phyloP scores from a whole-genome alignment of 495 filamentous ascomycete genomes.

The Hypoxylon fragiforme region DNA sequence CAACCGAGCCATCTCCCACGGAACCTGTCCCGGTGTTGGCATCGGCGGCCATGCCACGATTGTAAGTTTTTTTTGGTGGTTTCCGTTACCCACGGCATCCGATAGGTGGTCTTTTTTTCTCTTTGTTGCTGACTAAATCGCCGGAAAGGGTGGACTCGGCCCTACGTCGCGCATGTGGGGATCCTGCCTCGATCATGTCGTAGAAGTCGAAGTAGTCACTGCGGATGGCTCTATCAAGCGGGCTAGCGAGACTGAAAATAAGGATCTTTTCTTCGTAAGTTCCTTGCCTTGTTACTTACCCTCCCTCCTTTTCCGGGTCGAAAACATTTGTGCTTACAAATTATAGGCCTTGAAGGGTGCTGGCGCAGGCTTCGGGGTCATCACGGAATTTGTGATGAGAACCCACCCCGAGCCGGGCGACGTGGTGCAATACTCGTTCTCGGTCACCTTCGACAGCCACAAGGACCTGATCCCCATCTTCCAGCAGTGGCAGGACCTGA shows the following conservation, averaged over 20 bases:
- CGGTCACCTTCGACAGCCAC: slow-evolving; percentile 48
- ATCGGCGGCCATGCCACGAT: slow-evolving; percentile 73
- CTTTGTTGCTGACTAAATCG: slow-evolving; percentile 9
- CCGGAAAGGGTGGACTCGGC: slow-evolving; percentile 53
- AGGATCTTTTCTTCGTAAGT: slow-evolving; percentile 62
- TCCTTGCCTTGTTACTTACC: neutral
- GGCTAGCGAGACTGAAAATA: slow-evolving; percentile 53
- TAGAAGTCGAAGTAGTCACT: slow-evolving; percentile 63
- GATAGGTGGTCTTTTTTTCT: no score
- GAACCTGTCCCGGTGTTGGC: slow-evolving; percentile 65
- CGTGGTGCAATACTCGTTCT: slow-evolving; percentile 56
- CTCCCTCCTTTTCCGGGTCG: no score
- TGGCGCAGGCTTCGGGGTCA: slow-evolving; percentile 63
- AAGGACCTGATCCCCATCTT: slow-evolving; percentile 46
- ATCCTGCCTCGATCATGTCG: slow-evolving; percentile 53
- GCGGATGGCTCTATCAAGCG: slow-evolving; percentile 59
- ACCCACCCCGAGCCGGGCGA: slow-evolving; percentile 60
- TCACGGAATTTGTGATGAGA: slow-evolving; percentile 64
- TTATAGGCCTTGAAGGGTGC: slow-evolving; percentile 59
- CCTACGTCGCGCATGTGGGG: slow-evolving; percentile 62
- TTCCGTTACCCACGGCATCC: no score
- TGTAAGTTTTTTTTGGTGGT: slow-evolving; percentile 34
- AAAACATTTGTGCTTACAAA: slow-evolving; percentile 18
- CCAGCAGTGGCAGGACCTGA: slow-evolving; percentile 47
- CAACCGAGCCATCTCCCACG: slow-evolving; percentile 67